phyloP scores from a whole-genome alignment of 2,329 filamentous ascomycete species.

The Daldinia eschscholtzii region DNA sequence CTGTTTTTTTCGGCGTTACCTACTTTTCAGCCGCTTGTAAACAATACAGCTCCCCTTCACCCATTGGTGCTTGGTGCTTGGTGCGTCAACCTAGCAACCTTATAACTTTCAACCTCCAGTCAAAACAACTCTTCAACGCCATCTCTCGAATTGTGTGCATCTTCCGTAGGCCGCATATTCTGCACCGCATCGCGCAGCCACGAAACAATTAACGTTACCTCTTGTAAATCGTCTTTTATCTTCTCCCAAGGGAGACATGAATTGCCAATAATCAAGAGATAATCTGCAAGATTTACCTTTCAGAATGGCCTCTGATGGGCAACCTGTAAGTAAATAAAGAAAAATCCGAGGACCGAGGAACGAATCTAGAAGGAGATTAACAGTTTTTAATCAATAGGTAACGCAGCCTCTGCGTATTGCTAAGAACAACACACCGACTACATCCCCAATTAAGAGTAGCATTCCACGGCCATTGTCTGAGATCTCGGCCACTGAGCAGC shows the following conservation, averaged over 20 bases:
- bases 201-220: conserved; percentile 18
- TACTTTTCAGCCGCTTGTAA: conserved; percentile 30
- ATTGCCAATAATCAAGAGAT: conserved; percentile 42
- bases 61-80: conserved; percentile 20
- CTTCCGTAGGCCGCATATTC: conserved; percentile 20
- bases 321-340: conserved; percentile 46
- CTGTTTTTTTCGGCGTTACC: conserved; percentile 2
- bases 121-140: conserved; percentile 32
- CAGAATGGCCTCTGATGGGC: conserved; percentile 50
- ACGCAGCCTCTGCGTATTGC: conserved; percentile 81
- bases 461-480: conserved; percentile 85
- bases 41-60: conserved; percentile 24
- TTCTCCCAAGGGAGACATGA: conserved; percentile 47
- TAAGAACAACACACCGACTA: conserved; percentile 69
- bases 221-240: conserved; percentile 29
- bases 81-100: conserved; percentile 19
- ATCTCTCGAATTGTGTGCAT: conserved; percentile 18
- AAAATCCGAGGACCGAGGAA: background rate
- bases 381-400: conserved; percentile 43
- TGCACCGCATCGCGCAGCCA: conserved; percentile 21
- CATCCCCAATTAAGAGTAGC: conserved; percentile 73
- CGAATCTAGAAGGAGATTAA: conserved; percentile 19
- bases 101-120: background rate
- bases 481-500: conserved; percentile 85
- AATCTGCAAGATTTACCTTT: conserved; percentile 39